Evolutionary conservation across 495 filamentous ascomycete species (phyloP), one percentile per base, ranked within the genome.

Genomic region (Glonium stellatum): DNA sequence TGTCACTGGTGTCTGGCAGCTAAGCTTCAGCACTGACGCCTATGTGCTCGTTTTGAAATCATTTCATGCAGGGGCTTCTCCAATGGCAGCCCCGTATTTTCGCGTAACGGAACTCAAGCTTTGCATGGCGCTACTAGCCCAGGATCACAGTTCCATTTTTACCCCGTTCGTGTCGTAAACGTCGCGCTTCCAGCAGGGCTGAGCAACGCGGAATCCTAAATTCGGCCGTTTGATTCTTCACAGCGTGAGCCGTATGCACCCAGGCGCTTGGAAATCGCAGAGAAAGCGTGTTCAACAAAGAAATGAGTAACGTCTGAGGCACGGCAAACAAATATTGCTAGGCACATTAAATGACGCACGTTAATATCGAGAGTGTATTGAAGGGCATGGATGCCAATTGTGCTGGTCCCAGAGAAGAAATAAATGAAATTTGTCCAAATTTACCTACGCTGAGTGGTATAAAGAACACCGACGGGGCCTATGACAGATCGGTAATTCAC

Each of bases 101-200:
- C 19, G 21, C 19, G 48, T 51, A 23, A 23, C 48, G 25, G 18
- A 23, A 51, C 8, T 51, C 48, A 51, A 51, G 48, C 48, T 51
- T 51, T 51, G 21, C 21, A 51, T 51, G 21, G 25, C 48, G 15
- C 48, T 51, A 15, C 48, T 51, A 25, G 48, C 44, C 9, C 19
- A 15, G 13, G 48, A 15, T 6, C 15, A n/a, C 11, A 15, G 48
- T 51, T 22, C 48, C 48, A 51, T 51, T 51, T 51, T 51, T 27
- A 25, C 48, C 48, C 18, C 21, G 13, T 15, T 15, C 22, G 48
- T 15, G 9, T 51, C 31, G 21, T 9, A 50, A 21, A 50, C 47
- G 47, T 50, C 21, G 47, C 25, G 21, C 48, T 23, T 31, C 48
- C 19, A 23, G 19, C 48, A 51, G 48, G 48, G 48, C 48, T 51